Evolutionary conservation across 139 green algal species (phyloP).

Genomic region (Desmodesmus armatus): DNA sequence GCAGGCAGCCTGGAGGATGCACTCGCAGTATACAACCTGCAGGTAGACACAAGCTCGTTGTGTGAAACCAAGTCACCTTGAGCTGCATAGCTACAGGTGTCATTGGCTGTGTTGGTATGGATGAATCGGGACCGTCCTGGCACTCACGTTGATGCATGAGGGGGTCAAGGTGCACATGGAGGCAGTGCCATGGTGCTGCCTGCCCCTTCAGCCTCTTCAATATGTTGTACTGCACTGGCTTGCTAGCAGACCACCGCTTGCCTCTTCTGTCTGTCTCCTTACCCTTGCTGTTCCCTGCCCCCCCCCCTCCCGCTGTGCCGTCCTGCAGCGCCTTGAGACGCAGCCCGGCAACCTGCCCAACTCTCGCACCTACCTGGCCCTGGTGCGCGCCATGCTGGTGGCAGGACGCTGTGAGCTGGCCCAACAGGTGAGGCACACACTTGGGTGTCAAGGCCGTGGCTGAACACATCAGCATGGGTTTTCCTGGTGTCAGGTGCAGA

Average conservation of each 20-base stretch:
- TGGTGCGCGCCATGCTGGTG: conserved; percentile 39
- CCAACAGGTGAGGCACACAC: conserved; percentile 48
- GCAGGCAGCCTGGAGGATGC: conserved; percentile 54
- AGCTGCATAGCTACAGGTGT: no score
- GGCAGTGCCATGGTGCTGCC: no score
- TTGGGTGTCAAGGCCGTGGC: conserved; percentile 26
- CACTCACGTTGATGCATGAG: no score
- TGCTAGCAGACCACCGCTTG: no score
- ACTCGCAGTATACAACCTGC: conserved; percentile 53
- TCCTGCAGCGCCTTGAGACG: conserved; percentile 43
- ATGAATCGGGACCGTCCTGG: no score
- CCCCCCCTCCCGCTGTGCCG: background rate
- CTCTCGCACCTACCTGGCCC: conserved; percentile 54
- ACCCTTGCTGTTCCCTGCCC: background rate
- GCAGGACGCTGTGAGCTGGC: conserved; percentile 50
- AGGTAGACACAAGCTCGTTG: background rate
- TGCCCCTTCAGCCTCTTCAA: no score
- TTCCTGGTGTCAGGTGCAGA: background rate
- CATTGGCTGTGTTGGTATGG: no score
- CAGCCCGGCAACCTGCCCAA: conserved; percentile 46
- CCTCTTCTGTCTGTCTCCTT: no score
- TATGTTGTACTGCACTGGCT: no score
- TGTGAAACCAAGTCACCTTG: no score
- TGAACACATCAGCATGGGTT: background rate
- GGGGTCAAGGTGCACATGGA: no score